Conservation (phyloP, 2,329 filamentous ascomycete species). For the Sporothrix euskadiensis region DNA sequence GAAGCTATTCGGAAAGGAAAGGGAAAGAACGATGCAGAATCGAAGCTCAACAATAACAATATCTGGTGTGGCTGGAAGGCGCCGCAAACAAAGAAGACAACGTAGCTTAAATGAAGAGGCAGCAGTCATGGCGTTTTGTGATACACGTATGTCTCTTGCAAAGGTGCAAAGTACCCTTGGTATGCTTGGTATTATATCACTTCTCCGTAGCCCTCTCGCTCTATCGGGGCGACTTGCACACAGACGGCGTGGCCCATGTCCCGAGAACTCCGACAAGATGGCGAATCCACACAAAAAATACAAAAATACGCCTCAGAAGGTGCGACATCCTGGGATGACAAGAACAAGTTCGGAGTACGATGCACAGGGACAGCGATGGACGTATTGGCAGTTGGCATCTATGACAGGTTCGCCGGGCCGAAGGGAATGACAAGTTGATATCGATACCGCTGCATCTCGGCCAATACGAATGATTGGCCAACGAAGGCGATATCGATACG, state of each 20-base stretch:
- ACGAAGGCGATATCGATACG: neutral
- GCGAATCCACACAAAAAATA: neutral
- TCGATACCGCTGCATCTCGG: neutral
- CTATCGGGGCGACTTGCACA: neutral
- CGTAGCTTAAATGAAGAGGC: neutral
- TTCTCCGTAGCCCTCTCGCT: neutral
- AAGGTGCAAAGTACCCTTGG: neutral
- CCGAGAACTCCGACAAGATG: slow-evolving; percentile 15
- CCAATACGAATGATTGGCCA: neutral
- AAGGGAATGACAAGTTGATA: neutral
- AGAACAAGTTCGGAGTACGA: neutral
- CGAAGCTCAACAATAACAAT: neutral
- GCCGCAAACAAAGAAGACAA: neutral
- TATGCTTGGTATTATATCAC: neutral
- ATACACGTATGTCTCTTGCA: neutral
- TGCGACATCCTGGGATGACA: neutral
- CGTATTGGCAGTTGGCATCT: neutral
- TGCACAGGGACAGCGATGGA: neutral
- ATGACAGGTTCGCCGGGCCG: neutral
- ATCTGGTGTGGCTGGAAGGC: neutral
- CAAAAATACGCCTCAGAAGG: neutral
- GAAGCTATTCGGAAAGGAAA: neutral
- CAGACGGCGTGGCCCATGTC: neutral
- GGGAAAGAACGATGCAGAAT: slow-evolving; percentile 17
- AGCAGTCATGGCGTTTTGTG: neutral